A percentile compares a stretch with the other conserved stretches of the same genome.
Conservation (phyloP, 805 yeast species). For the Candida vaughaniae region DNA sequence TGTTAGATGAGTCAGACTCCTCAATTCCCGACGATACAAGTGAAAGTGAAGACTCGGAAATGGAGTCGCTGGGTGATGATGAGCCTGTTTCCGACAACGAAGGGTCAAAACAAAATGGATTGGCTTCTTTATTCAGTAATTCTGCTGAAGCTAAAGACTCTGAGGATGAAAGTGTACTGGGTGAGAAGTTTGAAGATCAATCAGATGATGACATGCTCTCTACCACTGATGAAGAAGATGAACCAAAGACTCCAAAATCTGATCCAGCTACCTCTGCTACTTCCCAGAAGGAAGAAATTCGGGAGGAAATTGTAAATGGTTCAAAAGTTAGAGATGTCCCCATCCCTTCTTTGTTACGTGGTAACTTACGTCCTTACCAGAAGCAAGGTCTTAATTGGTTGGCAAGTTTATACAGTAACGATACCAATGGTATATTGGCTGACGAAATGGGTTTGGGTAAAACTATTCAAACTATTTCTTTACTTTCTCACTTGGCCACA, state of each 20-base stretch:
- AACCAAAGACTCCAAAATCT: constrained; percentile 32
- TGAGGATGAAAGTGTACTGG: constrained; percentile 18
- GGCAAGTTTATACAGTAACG: constrained; percentile 86
- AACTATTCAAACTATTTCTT: constrained; percentile 91
- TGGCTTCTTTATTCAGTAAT: constrained; percentile 17
- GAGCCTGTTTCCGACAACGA: constrained; percentile 12
- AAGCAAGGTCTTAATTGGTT: constrained; percentile 97
- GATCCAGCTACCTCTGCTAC: constrained; percentile 1
- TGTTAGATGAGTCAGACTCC: constrained; percentile 12
- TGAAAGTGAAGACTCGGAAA: constrained; percentile 14
- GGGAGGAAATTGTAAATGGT: constrained; percentile 36
- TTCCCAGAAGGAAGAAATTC: constrained; percentile 7
- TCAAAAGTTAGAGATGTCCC: constrained; percentile 63
- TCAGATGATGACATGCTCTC: constrained; percentile 22
- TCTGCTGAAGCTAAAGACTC: constrained; percentile 17
- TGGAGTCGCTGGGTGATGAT: constrained; percentile 12
- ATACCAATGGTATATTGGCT: constrained; percentile 94
- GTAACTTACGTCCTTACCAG: constrained; percentile 85
- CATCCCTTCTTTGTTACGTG: constrained; percentile 72
- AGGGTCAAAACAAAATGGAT: constrained; percentile 14
- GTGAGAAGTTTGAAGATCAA: constrained; percentile 11
- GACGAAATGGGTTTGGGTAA: constrained; percentile 99
- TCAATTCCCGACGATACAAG: constrained; percentile 16
- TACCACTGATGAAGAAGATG: constrained; percentile 27
- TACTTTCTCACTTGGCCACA: constrained; percentile 85